Evolutionary conservation across 352 stramenopile species (phyloP), one percentile per base, ranked within the genome.

Genomic region (Blastocystis sp.): DNA sequence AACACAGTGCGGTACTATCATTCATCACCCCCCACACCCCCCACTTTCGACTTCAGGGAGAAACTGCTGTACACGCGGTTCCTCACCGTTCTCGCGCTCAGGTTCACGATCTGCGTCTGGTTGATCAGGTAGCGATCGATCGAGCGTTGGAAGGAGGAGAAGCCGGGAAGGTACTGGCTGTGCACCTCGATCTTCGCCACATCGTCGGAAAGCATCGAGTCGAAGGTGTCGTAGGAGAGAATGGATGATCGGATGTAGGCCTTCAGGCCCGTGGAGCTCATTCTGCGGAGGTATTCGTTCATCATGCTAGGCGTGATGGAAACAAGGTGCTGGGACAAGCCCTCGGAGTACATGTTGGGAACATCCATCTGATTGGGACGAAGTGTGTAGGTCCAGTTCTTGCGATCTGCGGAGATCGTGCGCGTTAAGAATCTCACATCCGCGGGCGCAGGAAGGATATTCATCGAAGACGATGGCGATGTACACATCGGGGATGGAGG

Each of bases 341-440:
- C 78, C 53, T 88, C 78, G 28, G 64, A 65, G 56, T 88, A 88
- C 28, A 88, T 74, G 7, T 23, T 67, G 9, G 78, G 78, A 59
- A 88, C 78, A 56, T 88, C 60, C 11, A 79, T n/a, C 61, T 79
- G 64, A 17, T 65, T 79, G 43, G 56, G 28, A 2, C 78, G 78
- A 61, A 88, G 40, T 52, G 78, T 88, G 60, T 88, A 88, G 17
- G 78, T 78, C 59, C 78, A 78, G 53, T 88, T 78, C 59, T 78
- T 79, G 5, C 52, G 19, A 45, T 88, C 59, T 59, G 62, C 59
- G 2, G 64, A 60, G 21, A 78, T 88, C 64, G 64, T 79, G 21
- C 10, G 7, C 0, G 56, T 64, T 34, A 76, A 79, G 56, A 52
- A 48, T 14, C 45, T 14, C 3, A 56, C n/a, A n/a, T n/a, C 48